These are phyloP conservation scores for Pseudonectria foliicola DNA, from an alignment of 2,329 filamentous ascomycete genomes.

Conservation along the genomic window DNA sequence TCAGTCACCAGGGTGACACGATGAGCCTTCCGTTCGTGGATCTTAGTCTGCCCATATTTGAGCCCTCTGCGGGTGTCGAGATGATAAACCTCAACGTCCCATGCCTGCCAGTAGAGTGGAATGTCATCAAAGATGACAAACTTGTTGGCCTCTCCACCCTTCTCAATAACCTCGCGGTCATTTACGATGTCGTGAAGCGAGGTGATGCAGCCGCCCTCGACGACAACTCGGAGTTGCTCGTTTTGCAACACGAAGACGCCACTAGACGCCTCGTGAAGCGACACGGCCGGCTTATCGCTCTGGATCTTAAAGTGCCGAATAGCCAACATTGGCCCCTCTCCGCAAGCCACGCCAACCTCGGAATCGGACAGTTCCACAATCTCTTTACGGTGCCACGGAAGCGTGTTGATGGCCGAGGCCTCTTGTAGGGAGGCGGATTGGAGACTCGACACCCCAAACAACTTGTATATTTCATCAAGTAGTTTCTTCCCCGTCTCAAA, in stretches of 20 bases:
- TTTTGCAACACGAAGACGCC: constrained; percentile 77
- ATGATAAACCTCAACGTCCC: constrained; percentile 97
- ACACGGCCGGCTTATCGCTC: constrained; percentile 41
- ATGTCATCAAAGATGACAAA: constrained; percentile 96
- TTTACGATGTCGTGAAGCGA: constrained; percentile 72
- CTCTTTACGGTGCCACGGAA: constrained; percentile 77
- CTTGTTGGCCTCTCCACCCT: constrained; percentile 74
- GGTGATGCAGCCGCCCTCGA: constrained; percentile 70
- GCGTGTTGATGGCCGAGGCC: constrained; percentile 68
- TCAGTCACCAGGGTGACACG: constrained; percentile 76
- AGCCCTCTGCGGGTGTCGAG: constrained; percentile 79
- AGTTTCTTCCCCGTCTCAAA: constrained; percentile 70
- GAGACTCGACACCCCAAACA: constrained; percentile 54
- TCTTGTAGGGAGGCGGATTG: constrained; percentile 35
- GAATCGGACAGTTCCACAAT: constrained; percentile 56
- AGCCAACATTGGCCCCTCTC: constrained; percentile 44
- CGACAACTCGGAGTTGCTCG: constrained; percentile 62
- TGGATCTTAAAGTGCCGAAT: constrained; percentile 43
- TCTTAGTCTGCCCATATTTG: constrained; percentile 56
- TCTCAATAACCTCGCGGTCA: constrained; percentile 69
- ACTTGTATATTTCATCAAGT: constrained; percentile 60
- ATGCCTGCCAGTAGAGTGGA: constrained; percentile 93
- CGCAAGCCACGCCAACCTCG: constrained; percentile 48
- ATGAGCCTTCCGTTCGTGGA: constrained; percentile 65
- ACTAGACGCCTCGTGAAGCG: constrained; percentile 41